Evolutionary conservation across 306 rosid genomes (phyloP).

Genomic region (Castanea sativa): DNA sequence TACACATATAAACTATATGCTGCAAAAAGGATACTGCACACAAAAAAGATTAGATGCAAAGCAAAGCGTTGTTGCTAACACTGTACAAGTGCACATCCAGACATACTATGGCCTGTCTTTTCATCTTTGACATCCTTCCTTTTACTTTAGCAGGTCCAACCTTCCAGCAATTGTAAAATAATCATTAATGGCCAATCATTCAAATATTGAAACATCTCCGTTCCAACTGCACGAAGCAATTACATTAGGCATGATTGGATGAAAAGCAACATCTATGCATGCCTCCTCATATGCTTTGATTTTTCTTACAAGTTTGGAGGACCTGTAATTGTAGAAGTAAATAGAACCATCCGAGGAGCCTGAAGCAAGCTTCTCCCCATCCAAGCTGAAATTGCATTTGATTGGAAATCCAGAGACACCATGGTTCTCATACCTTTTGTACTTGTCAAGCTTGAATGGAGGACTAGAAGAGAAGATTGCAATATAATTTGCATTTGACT

Average conservation of each 20-base stretch:
- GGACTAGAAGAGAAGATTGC: constrained; percentile 70
- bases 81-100: too few species aligned
- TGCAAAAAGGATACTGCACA: too few species aligned
- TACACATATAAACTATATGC: too few species aligned
- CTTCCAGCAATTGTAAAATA: neutral
- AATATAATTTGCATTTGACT: constrained; percentile 80
- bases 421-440: constrained; percentile 71
- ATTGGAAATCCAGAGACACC: constrained; percentile 85
- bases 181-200: constrained; percentile 26
- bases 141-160: neutral
- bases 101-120: too few species aligned
- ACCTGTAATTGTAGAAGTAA: constrained; percentile 59
- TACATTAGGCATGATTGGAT: constrained; percentile 69
- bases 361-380: constrained; percentile 70
- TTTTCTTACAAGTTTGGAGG: constrained; percentile 59
- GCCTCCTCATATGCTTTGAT: constrained; percentile 77
- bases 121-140: neutral
- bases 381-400: constrained; percentile 75
- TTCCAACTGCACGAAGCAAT: constrained; percentile 86
- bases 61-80: too few species aligned
- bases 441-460: constrained; percentile 88
- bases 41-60: too few species aligned
- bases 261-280: constrained; percentile 66
- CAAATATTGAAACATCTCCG: constrained; percentile 68
- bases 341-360: constrained; percentile 91